These are phyloP conservation scores for Russula sp. DNA, from an alignment of 768 basidiomycete genomes.

Conservation along the genomic window DNA sequence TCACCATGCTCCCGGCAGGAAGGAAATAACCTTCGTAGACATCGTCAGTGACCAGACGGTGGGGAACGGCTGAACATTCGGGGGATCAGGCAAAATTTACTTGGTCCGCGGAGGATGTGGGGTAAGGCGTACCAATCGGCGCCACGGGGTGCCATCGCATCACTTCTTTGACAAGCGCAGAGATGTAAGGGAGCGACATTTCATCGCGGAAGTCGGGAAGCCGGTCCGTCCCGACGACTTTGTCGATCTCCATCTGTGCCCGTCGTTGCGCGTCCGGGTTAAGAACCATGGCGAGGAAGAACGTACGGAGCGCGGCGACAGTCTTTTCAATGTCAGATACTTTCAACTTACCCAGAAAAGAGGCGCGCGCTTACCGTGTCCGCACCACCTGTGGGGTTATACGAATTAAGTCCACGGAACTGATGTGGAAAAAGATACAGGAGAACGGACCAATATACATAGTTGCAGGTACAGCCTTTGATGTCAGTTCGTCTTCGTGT, in stretches of 20 bases:
- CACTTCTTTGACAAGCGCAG: constrained; percentile 28
- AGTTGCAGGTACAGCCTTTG: constrained; percentile 19
- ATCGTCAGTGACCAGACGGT: constrained; percentile 25
- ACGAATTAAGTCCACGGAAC: background rate
- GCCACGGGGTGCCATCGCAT: constrained; percentile 26
- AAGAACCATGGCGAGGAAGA: constrained; percentile 32
- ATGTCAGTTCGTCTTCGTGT: constrained; percentile 13
- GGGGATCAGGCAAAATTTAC: background rate
- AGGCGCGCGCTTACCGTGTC: constrained; percentile 18
- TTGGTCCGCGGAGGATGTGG: background rate
- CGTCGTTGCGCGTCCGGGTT: constrained; percentile 27
- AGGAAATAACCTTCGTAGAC: constrained; percentile 28
- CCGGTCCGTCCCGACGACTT: constrained; percentile 26
- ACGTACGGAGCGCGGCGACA: constrained; percentile 26
- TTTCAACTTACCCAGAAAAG: background rate
- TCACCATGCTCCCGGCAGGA: constrained; percentile 29
- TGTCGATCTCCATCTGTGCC: constrained; percentile 30
- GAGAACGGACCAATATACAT: constrained; percentile 18
- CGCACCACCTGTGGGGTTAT: constrained; percentile 10
- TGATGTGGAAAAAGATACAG: background rate
- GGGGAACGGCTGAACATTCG: constrained; percentile 23
- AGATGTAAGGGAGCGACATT: constrained; percentile 26
- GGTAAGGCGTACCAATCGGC: constrained; percentile 17
- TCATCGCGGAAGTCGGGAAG: constrained; percentile 28
- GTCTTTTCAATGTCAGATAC: constrained; percentile 21